Evolutionary conservation across 129 eudicot genomes (phyloP).

Genomic region (Centella asiatica): DNA sequence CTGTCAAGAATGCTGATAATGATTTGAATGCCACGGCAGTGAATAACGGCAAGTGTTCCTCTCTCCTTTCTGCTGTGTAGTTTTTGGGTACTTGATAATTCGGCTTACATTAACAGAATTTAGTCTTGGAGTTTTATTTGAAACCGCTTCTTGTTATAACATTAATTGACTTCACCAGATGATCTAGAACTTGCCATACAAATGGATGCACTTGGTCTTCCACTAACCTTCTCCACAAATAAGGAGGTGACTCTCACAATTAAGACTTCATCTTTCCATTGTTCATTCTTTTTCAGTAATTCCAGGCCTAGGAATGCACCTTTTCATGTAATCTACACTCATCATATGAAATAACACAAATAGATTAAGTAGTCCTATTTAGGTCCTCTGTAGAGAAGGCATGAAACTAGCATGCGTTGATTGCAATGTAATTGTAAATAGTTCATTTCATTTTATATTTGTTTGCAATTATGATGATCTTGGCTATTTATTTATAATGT

Average conservation of each 20-base stretch:
- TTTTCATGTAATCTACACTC: no score
- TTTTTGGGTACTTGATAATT: neutral
- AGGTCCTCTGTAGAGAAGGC: neutral
- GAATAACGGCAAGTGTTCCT: neutral
- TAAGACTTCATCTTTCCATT: conserved; percentile 9
- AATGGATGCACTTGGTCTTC: conserved; percentile 81
- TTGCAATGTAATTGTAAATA: neutral
- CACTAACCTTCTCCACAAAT: conserved; percentile 70
- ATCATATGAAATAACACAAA: neutral
- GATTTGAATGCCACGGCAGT: conserved; percentile 8
- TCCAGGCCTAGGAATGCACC: no score
- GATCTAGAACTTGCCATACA: conserved; percentile 41
- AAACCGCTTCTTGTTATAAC: conserved; percentile 1
- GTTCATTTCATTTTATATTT: neutral
- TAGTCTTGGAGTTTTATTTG: neutral
- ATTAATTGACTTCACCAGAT: conserved; percentile 30
- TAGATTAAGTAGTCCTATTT: no score
- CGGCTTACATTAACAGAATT: neutral
- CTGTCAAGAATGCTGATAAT: conserved; percentile 11
- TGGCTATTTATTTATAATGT: neutral
- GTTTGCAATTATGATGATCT: conserved; percentile 8
- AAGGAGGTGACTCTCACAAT: no score
- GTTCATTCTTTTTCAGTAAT: neutral
- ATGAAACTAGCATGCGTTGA: neutral
- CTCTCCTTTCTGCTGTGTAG: neutral